phyloP scores from a whole-genome alignment of 2,329 filamentous ascomycete genomes.

The Coleophoma crateriformis region DNA sequence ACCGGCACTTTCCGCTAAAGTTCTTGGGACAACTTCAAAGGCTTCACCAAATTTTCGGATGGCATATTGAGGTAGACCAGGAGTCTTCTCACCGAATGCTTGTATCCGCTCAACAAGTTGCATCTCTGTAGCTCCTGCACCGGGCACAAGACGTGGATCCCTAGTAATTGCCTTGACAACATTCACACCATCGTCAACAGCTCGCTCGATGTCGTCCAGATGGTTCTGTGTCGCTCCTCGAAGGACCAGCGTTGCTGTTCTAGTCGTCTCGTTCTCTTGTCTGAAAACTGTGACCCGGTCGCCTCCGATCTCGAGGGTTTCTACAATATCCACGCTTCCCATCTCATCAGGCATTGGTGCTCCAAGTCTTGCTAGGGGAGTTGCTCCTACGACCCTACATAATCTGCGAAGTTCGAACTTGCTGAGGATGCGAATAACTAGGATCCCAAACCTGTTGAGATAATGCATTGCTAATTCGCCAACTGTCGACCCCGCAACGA shows the following conservation, averaged over 20 bases:
- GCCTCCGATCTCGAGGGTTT: conserved; percentile 95
- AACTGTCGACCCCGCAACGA: conserved; percentile 88
- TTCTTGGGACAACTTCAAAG: conserved; percentile 93
- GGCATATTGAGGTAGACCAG: conserved; percentile 88
- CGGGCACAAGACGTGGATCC: conserved; percentile 85
- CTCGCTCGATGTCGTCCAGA: conserved; percentile 92
- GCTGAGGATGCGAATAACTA: conserved; percentile 93
- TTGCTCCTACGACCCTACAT: conserved; percentile 94
- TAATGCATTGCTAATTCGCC: conserved; percentile 96
- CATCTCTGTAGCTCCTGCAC: conserved; percentile 90
- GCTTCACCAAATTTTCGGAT: conserved; percentile 98
- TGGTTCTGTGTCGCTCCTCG: conserved; percentile 97
- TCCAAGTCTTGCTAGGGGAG: conserved; percentile 89
- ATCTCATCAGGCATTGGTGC: conserved; percentile 99
- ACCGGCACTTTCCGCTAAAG: conserved; percentile 89
- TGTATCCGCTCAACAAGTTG: conserved; percentile 91
- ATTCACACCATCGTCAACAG: conserved; percentile 96
- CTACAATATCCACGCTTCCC: conserved; percentile 89
- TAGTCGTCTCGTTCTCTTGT: conserved; percentile 87
- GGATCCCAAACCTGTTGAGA: conserved; percentile 93
- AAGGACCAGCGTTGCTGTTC: conserved; percentile 90
- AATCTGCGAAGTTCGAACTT: conserved; percentile 95
- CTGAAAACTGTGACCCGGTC: conserved; percentile 98
- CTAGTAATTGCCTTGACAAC: conserved; percentile 97
- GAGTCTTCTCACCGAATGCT: conserved; percentile 84